phyloP scores from a whole-genome alignment of 2,329 filamentous ascomycete species.

The Scedosporium apiospermum region DNA sequence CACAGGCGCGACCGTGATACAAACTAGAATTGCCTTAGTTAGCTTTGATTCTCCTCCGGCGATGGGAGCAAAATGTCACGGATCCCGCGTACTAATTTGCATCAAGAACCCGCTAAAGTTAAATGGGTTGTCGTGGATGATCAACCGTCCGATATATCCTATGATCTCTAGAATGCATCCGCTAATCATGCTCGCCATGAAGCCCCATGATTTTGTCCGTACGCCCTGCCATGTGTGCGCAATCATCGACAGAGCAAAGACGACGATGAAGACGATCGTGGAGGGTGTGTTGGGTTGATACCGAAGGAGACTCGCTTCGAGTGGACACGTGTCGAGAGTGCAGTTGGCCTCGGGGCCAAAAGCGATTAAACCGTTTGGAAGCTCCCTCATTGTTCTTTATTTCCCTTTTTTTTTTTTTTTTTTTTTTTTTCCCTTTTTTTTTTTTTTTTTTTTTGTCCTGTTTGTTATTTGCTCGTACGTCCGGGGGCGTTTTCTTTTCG shows the following conservation, averaged over 20 bases:
- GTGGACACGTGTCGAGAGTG: constrained; percentile 35
- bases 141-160: constrained; percentile 51
- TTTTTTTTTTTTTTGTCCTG: not conserved
- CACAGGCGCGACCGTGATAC: constrained; percentile 21
- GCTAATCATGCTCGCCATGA: constrained; percentile 36
- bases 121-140: constrained; percentile 48
- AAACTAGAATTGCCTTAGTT: constrained; percentile 30
- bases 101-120: constrained; percentile 47
- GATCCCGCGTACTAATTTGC: constrained; percentile 40
- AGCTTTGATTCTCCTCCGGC: constrained; percentile 25
- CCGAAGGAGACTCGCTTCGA: constrained; percentile 34
- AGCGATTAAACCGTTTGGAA: not conserved
- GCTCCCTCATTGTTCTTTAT: not conserved
- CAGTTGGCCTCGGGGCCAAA: constrained; percentile 41
- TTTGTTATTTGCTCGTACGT: no score
- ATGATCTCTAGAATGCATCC: constrained; percentile 50
- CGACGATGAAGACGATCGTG: constrained; percentile 27
- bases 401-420: not conserved
- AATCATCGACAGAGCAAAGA: constrained; percentile 36
- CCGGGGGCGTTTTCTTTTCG: no score
- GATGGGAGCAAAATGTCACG: constrained; percentile 35
- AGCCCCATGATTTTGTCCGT: constrained; percentile 31
- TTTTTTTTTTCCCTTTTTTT: not conserved
- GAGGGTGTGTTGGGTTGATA: constrained; percentile 27
- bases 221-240: constrained; percentile 31